Percentiles rank a stretch among this genome's conserved stretches.
phyloP scores from a whole-genome alignment of 495 filamentous ascomycete genomes.

The Hypoxylon trugodes region DNA sequence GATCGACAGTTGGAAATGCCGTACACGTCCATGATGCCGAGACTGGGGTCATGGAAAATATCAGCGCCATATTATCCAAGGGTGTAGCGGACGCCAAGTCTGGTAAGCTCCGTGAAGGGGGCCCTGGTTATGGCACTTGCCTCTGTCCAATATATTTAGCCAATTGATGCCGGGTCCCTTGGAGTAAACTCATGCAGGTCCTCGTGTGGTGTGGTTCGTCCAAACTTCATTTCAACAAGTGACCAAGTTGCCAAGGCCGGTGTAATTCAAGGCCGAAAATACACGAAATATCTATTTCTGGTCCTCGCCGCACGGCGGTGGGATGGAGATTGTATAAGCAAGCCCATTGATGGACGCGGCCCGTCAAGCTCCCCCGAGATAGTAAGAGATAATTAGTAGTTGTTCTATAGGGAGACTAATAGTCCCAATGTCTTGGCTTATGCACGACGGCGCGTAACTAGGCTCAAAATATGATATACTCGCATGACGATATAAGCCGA shows the following conservation, averaged over 20 bases:
- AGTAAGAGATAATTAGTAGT: not conserved
- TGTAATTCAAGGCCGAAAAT: constrained; percentile 19
- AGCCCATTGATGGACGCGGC: constrained; percentile 8
- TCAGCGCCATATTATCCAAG: constrained; percentile 42
- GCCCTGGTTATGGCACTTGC: constrained; percentile 17
- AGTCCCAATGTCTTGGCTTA: constrained; percentile 15
- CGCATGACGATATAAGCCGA: constrained; percentile 16
- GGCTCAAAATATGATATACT: constrained; percentile 4
- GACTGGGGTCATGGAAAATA: constrained; percentile 42
- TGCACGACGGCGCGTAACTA: constrained; percentile 6
- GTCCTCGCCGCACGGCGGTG: constrained; percentile 17
- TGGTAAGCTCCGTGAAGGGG: constrained; percentile 28
- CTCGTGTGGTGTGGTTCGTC: constrained; percentile 40
- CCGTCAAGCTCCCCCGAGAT: constrained; percentile 14
- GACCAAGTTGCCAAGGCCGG: constrained; percentile 26
- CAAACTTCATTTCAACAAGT: constrained; percentile 21
- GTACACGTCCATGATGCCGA: constrained; percentile 41
- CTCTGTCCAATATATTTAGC: constrained; percentile 39
- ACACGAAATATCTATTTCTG: constrained; percentile 27
- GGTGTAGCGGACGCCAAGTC: constrained; percentile 36
- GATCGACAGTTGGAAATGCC: constrained; percentile 36
- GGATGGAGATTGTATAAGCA: constrained; percentile 11
- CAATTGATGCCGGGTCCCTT: constrained; percentile 34
- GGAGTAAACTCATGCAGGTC: constrained; percentile 33
- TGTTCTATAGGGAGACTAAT: constrained; percentile 2